Base-by-base conservation (phyloP, 2,329 filamentous ascomycete species). In the Seiridium cupressi region DNA sequence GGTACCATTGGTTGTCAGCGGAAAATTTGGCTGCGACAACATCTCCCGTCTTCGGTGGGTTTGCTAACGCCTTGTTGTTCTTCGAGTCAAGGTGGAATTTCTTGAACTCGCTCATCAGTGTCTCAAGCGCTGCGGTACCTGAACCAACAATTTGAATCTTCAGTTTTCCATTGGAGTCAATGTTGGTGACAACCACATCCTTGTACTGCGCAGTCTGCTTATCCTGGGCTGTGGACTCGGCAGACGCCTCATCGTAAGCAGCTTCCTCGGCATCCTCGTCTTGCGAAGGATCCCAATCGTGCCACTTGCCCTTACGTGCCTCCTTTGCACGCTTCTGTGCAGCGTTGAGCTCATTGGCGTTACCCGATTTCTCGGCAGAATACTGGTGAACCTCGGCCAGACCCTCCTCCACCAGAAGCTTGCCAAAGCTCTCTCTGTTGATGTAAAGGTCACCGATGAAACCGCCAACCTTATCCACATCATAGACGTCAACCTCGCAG, bases 391-490 rank as follows among this genome's bases (percentile, higher is more conserved):
- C 94, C 26, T 89, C 89, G 13, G 95, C 94, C 36, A 97, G 83
- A 63, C 95, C 95, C 77, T 99, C 95, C 76, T 98, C 95, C 1
- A 99, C 87, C 1, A 99, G 84, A 2, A 92, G 76, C 81, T 97
- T 97, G 70, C 93, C 92, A 72, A 99, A 96, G 79, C 91, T 98
- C 77, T 98, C 94, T 57, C 93, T 91, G 81, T 93, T 94, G 74
- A 99, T 86, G 75, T 93, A 97, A 32, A 99, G 83, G 11, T 92
- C 91, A 59, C 95, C 95, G 67, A 99, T 98, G 81, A 99, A 99
- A 44, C 95, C 95, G 69, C 95, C 95, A 34, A 95, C 89, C 82
- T 97, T 98, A 82, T 99, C 95, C 66, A 92, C 91, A 69, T 93
- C 93, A 74, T 97, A 89, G 26, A 99, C 90, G 69, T 99, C 93